Percentiles rank a stretch among this genome's conserved stretches.
Evolutionary conservation across 495 filamentous ascomycete genomes (phyloP).

Genomic region (Aspergillus coremiiformis): DNA sequence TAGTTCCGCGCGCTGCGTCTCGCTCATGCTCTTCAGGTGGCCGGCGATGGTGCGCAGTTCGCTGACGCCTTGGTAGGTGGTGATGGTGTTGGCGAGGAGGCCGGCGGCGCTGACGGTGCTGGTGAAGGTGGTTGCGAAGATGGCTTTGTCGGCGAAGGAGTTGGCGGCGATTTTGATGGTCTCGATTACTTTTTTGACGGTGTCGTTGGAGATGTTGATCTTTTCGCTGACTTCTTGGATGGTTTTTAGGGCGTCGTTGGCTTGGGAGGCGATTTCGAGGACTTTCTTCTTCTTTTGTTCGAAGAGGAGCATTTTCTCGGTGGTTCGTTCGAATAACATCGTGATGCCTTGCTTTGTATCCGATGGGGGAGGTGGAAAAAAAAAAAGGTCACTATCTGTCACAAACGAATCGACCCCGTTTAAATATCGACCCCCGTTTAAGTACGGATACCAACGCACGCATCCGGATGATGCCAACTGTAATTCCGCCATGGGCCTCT

Average conservation of each 20-base stretch:
- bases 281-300: not conserved
- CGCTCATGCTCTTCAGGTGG: not conserved
- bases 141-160: not conserved
- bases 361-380: too few relatives aligned
- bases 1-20: not conserved
- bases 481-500: not conserved
- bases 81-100: not conserved
- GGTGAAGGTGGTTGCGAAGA: not conserved
- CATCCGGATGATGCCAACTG: too few relatives aligned
- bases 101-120: not conserved
- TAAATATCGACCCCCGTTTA: not conserved
- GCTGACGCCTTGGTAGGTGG: conserved; percentile 1
- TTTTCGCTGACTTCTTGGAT: not conserved
- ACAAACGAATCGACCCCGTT: too few relatives aligned
- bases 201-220: not conserved
- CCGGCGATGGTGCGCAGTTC: not conserved
- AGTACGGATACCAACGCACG: too few relatives aligned
- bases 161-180: not conserved
- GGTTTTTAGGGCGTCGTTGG: not conserved
- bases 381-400: too few relatives aligned
- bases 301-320: not conserved
- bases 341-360: too few relatives aligned
- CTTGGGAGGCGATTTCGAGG: not conserved
- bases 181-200: not conserved
- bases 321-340: not conserved